Base-by-base conservation (phyloP, 2,329 filamentous ascomycete species). In the Curvularia spicifera region DNA sequence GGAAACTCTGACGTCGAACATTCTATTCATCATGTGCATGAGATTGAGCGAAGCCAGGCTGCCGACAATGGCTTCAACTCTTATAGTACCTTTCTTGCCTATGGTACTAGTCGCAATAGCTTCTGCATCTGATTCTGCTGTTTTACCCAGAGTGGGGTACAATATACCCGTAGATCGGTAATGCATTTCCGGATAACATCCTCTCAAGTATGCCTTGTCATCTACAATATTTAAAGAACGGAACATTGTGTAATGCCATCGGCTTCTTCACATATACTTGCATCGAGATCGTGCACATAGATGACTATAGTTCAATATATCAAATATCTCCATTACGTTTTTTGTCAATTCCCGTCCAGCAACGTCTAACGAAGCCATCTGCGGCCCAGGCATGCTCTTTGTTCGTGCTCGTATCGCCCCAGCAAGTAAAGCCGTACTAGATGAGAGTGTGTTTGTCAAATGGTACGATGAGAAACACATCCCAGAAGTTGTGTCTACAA, bases 391-490 rank as follows among this genome's bases (percentile, higher is more conserved):
- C 5, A 44, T 67, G 4, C 59, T 67, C 42, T 63, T 50, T n/a
- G 64, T 67, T 9, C 57, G 54, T 40, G 60, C 62, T n/a, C 60
- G 63, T 44, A 59, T 67, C 35, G 24, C 53, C 0, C 51, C 50
- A 0, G 12, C 56, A 74, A 59, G 73, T 75, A 51, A 69, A 64
- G 43, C 73, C 74, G 51, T 66, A 63, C 70, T 78, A 47, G 57
- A 67, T 52, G 71, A 76, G 50, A 26, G 62, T 10, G 67, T 67
- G 7, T 78, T 70, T 49, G 53, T 77, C 40, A 63, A 69, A 46
- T 79, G 78, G 78, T 79, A 79, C 61, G 77, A 78, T 49, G 64
- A 77, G 18, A 75, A 77, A 33, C 77, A 79, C 60, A 78, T 78
- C 33, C 60, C 74, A 15, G 76, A 79, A 53, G 71, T 79, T 24